Evolutionary conservation across 805 yeast species (phyloP), one percentile per base, ranked within the genome.

Genomic region (Babjeviella inositovora): DNA sequence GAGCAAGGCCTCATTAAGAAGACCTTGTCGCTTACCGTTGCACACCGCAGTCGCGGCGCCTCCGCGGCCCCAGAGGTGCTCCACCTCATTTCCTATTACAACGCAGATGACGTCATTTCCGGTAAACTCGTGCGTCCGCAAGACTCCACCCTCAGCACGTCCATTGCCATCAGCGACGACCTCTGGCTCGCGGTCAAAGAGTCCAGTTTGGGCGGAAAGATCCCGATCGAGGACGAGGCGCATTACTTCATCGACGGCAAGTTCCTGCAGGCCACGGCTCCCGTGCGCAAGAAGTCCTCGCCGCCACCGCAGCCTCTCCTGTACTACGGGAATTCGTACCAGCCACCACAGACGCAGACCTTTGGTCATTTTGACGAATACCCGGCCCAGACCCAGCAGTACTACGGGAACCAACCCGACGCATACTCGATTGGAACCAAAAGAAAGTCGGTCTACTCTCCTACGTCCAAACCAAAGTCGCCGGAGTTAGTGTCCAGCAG

Each of bases 41-140:
- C 47, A 12, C 46, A 48, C 11, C 24, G 26, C 5, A 17, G 12
- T 11, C 23, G 17, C 15, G 19, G 22, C 9, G 20, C 18, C 5
- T 8, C 18, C 7, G 6, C 18, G 5, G 11, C 11, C n/a, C 31
- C 29, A 7, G 63, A 59, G 34, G 65, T 76, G 4, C 50, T 72
- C 22, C 95, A 87, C 39, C 46, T 85, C 26, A 69, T 85, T 3
- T 70, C 85, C 6, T 85, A 85, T 45, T 85, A 81, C 41, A 53
- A 64, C 15, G 73, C 82, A 0, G 66, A 66, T 11, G 94, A 85
- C 42, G 90, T 82, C 4, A 38, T 66, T 24, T 50, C 53, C 16
- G 70, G 72, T 5, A 52, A 49, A 19, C 50, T 84, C 21, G 36
- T 45, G 1, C 51, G 71, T 13, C 93, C 93, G 0, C 50, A 68